phyloP scores from a whole-genome alignment of 2,329 filamentous ascomycete species.

The Myriangium duriaei region DNA sequence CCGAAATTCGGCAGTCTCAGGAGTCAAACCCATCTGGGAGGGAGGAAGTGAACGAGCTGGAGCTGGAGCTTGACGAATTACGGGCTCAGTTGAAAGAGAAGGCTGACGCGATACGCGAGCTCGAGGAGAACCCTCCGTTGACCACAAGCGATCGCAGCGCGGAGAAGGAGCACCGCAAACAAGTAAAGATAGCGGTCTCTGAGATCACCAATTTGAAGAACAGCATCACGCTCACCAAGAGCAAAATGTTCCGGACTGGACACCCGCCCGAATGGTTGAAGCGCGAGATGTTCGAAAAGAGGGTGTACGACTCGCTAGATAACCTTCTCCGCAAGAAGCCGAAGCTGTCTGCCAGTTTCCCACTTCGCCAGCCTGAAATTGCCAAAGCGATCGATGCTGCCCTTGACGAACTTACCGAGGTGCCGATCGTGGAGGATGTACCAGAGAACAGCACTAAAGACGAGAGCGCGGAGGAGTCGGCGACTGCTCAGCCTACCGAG shows the following conservation, averaged over 20 bases:
- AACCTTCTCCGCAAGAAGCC: not conserved
- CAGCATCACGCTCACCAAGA: not conserved
- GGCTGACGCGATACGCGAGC: not conserved
- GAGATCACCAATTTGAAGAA: not conserved
- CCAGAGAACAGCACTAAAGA: too few relatives aligned
- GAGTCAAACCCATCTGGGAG: not conserved
- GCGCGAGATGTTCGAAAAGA: not conserved
- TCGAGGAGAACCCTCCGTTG: not conserved
- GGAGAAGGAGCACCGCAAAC: not conserved
- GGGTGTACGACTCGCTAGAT: not conserved
- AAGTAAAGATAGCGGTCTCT: not conserved
- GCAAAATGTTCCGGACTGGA: not conserved
- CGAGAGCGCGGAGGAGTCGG: too few relatives aligned
- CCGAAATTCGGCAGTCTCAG: not conserved
- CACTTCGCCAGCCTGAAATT: not conserved
- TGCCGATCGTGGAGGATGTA: too few relatives aligned
- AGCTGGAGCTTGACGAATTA: not conserved
- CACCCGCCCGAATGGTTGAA: not conserved
- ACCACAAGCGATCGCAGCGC: too few relatives aligned
- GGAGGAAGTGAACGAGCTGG: not conserved
- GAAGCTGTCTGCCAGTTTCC: not conserved
- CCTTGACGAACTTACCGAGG: too few relatives aligned
- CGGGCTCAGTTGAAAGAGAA: not conserved
- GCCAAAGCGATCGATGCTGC: not conserved
- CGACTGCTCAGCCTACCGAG: not conserved